Percentiles rank a stretch among this genome's conserved stretches.
Conservation (phyloP, 2,329 filamentous ascomycete species). For the Penicillium crustosum region DNA sequence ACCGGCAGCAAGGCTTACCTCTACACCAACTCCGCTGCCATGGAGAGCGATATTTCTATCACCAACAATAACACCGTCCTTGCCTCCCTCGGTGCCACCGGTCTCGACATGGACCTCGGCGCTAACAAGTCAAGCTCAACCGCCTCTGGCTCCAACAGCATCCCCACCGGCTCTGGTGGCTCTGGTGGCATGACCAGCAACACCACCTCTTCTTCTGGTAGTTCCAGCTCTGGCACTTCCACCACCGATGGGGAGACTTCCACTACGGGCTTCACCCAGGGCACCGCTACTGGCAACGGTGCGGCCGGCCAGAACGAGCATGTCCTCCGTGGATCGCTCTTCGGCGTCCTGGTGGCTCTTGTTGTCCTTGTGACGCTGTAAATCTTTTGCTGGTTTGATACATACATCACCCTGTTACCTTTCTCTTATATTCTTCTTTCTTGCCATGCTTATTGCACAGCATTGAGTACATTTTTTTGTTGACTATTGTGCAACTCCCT, state of each 20-base stretch:
- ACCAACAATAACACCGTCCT: slow-evolving; percentile 73
- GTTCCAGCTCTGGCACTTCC: slow-evolving; percentile 15
- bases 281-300: slow-evolving; percentile 23
- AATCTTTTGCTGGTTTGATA: slow-evolving; percentile 16
- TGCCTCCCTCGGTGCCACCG: slow-evolving; percentile 76
- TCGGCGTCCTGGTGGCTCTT: slow-evolving; percentile 49
- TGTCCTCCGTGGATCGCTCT: slow-evolving; percentile 46
- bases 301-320: slow-evolving; percentile 40
- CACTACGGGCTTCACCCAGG: slow-evolving; percentile 36
- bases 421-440: slow-evolving; percentile 10
- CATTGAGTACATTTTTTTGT: slow-evolving; percentile 26
- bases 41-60: slow-evolving; percentile 76
- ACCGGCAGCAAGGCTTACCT: slow-evolving; percentile 67
- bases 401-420: slow-evolving; percentile 1
- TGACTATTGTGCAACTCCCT: slow-evolving; percentile 10
- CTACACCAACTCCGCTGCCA: slow-evolving; percentile 64
- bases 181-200: slow-evolving; percentile 26
- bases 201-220: background rate
- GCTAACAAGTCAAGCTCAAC: slow-evolving; percentile 9
- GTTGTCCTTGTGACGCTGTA: slow-evolving; percentile 48
- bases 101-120: slow-evolving; percentile 63
- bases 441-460: slow-evolving; percentile 14
- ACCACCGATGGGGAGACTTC: slow-evolving; percentile 16
- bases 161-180: slow-evolving; percentile 37
- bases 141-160: slow-evolving; percentile 24